A percentile compares a stretch with the other conserved stretches of the same genome.
Conservation (phyloP, 179 eudicot species). For the Spinacia oleracea region DNA sequence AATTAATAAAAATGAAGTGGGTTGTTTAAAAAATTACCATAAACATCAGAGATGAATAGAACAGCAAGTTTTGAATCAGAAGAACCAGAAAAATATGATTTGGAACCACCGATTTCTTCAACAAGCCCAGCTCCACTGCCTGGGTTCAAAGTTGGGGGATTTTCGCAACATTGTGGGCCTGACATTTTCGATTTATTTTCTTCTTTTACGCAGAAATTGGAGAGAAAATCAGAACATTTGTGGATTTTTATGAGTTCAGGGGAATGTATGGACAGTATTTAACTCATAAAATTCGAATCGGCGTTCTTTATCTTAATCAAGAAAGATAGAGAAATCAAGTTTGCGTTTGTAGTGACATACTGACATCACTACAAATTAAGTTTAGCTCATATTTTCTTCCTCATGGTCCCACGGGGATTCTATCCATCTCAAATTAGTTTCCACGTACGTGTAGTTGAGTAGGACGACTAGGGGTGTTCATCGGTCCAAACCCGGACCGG, state of each 20-base stretch:
- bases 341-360: no score
- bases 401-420: no score
- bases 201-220: background rate
- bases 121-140: constrained; percentile 43
- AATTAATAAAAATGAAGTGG: background rate
- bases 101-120: constrained; percentile 45
- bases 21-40: constrained; percentile 8
- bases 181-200: constrained; percentile 35
- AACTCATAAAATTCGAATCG: no score
- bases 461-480: no score
- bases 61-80: constrained; percentile 44
- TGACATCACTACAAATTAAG: no score
- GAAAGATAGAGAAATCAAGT: no score
- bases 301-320: no score
- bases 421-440: no score
- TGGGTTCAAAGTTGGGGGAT: constrained; percentile 53
- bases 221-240: background rate
- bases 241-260: background rate
- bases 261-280: no score
- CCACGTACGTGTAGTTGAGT: no score
- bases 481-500: no score
- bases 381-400: no score
- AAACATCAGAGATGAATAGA: constrained; percentile 51
- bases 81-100: constrained; percentile 50
- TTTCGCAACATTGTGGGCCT: constrained; percentile 61